These are phyloP conservation scores for Phylloboletellus chloephorus DNA, from an alignment of 1,284 basidiomycete species.

Conservation along the genomic window DNA sequence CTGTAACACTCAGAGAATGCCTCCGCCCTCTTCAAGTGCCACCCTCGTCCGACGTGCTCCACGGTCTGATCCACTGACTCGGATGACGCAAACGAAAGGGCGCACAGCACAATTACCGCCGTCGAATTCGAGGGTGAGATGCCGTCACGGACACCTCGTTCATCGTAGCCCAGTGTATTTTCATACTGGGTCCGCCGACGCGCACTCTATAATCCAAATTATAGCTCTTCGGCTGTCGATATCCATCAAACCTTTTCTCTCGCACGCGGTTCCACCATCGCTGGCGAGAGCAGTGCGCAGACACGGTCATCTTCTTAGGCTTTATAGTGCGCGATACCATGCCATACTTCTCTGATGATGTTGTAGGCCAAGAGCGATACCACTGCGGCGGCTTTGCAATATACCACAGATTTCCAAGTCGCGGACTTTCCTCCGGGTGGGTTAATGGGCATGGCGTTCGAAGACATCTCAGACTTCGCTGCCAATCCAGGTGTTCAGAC, in stretches of 20 bases:
- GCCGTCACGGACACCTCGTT: not conserved
- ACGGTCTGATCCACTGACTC: slow-evolving; percentile 13
- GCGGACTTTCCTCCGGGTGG: slow-evolving; percentile 21
- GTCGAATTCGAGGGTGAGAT: slow-evolving; percentile 18
- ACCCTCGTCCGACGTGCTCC: slow-evolving; percentile 7
- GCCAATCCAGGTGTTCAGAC: slow-evolving; percentile 23
- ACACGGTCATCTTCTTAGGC: slow-evolving; percentile 30
- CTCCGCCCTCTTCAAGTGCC: not conserved
- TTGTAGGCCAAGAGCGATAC: slow-evolving; percentile 22
- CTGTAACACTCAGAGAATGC: slow-evolving; percentile 17
- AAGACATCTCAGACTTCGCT: slow-evolving; percentile 14
- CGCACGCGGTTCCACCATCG: slow-evolving; percentile 31
- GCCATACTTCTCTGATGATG: not conserved
- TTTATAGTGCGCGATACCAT: slow-evolving; percentile 14
- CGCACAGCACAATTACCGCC: slow-evolving; percentile 24
- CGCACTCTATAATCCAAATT: slow-evolving; percentile 29
- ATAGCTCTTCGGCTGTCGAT: slow-evolving; percentile 31
- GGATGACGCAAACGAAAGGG: slow-evolving; percentile 12
- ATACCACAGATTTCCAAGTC: slow-evolving; percentile 15
- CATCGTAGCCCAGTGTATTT: slow-evolving; percentile 32
- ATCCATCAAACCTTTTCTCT: slow-evolving; percentile 27
- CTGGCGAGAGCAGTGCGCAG: slow-evolving; percentile 33
- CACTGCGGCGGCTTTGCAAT: slow-evolving; percentile 22
- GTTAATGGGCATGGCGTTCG: slow-evolving; percentile 27
- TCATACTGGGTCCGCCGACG: slow-evolving; percentile 43